These are phyloP conservation scores for Prunus davidiana DNA, from an alignment of 306 rosid genomes.

Conservation along the genomic window DNA sequence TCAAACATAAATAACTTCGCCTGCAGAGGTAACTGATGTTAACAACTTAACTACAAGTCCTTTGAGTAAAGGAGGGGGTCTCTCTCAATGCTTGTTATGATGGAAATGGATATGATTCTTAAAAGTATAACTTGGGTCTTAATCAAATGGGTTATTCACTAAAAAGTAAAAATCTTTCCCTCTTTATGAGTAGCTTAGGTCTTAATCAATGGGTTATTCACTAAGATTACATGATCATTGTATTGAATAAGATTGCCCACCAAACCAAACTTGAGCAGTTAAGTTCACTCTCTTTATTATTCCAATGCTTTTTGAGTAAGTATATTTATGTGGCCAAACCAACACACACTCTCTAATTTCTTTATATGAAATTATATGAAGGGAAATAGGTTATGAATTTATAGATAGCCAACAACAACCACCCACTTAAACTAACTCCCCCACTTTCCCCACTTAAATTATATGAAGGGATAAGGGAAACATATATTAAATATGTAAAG, in stretches of 20 bases:
- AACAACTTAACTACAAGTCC: no score
- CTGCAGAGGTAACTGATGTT: no score
- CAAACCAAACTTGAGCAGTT: neutral
- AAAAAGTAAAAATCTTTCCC: neutral
- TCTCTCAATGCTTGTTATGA: conserved; percentile 25
- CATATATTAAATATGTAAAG: neutral
- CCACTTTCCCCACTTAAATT: neutral
- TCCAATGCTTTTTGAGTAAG: neutral
- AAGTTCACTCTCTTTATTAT: no score
- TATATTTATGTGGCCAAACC: neutral
- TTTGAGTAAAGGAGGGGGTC: conserved; percentile 6
- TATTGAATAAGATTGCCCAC: conserved; percentile 17
- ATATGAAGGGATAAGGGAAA: no score
- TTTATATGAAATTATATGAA: neutral
- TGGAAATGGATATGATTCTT: conserved; percentile 18
- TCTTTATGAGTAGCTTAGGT: neutral
- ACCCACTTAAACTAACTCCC: conserved; percentile 3
- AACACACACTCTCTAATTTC: neutral
- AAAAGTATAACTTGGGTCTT: conserved; percentile 23
- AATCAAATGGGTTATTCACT: conserved; percentile 29
- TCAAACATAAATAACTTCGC: no score
- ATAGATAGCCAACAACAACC: neutral
- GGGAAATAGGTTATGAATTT: neutral
- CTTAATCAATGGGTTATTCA: neutral
- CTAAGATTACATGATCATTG: conserved; percentile 6